Base-by-base conservation (phyloP, 768 basidiomycete genomes). In the Megacollybia marginata region DNA sequence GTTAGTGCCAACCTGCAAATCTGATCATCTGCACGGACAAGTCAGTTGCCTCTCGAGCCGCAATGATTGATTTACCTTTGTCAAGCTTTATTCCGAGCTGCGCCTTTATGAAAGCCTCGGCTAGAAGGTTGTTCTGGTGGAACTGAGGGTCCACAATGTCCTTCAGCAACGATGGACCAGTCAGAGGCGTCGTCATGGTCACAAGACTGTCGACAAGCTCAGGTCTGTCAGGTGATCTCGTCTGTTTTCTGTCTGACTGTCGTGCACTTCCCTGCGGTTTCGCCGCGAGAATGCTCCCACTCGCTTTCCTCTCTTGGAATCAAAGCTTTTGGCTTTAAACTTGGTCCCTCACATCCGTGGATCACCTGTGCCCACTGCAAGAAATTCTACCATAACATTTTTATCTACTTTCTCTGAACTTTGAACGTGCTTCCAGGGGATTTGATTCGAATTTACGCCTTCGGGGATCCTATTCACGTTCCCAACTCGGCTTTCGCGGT, bases 91-190 rank as follows among this genome's bases (percentile, higher is more conserved):
- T 68, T 33, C 83, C 82, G 12, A 92, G 75, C 44, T 93, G 87
- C 28, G 74, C 73, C 66, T 97, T 96, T 59, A 92, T 76, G 61
- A 79, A 88, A 4, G 71, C 60, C 63, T 97, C 94, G 49, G 87
- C 83, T 40, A 80, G 72, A 50, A 96, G 85, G 64, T 89, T 88
- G 54, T 92, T 89, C 65, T 97, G 94, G 66, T 96, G 92, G 62
- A 96, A 94, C 60, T 95, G 92, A 2, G 93, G 93, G 55, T 83
- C 68, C 44, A 97, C 75, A 53, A 91, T 70, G 65, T 91, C 88
- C 59, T 71, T 74, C 51, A 84, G 72, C 15, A 70, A 54, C 42
- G 80, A 83, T 15, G 80, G 80, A 8, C 74, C 80, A 43, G 72
- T 71, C 46, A 83, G 72, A 33, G 79, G 76, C 44, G 67, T 58